Percentiles rank a stretch among this genome's conserved stretches.
Evolutionary conservation across 345 rosid genomes (phyloP).

Genomic region (Geranium rotundifolium): DNA sequence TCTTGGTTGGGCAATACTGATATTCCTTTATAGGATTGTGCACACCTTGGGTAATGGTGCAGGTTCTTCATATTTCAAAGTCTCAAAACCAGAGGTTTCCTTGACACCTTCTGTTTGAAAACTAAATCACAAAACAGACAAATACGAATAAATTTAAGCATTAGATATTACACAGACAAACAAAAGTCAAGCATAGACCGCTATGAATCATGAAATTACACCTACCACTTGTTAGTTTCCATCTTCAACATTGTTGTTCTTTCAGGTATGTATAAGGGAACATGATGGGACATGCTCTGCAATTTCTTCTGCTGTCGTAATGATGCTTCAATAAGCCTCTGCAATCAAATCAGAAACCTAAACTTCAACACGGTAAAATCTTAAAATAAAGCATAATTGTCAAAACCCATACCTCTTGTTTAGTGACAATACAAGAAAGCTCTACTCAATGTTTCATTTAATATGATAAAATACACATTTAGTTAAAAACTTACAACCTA

Average conservation of each 20-base stretch:
- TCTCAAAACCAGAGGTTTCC: slow-evolving; percentile 18
- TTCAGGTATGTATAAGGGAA: slow-evolving; percentile 35
- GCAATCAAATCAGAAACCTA: slow-evolving; percentile 13
- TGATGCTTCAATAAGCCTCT: slow-evolving; percentile 66
- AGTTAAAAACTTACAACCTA: neutral
- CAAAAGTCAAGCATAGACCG: neutral
- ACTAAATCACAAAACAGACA: slow-evolving; percentile 20
- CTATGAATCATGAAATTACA: neutral
- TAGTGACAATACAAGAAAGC: neutral
- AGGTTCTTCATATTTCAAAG: slow-evolving; percentile 38
- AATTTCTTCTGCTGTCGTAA: slow-evolving; percentile 60
- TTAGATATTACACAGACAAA: neutral
- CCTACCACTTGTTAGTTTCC: slow-evolving; percentile 38
- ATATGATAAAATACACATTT: neutral
- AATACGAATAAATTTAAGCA: slow-evolving; percentile 1
- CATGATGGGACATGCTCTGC: slow-evolving; percentile 51
- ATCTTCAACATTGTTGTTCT: slow-evolving; percentile 30
- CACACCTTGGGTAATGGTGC: slow-evolving; percentile 53
- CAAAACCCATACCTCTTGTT: neutral
- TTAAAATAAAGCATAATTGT: neutral
- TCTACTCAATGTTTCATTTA: neutral
- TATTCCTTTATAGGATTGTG: neutral
- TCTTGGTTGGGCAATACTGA: too few relatives aligned
- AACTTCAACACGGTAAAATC: neutral
- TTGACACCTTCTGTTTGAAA: slow-evolving; percentile 26